A percentile compares a stretch with the other conserved stretches of the same genome.
Evolutionary conservation across 345 rosid genomes (phyloP).

Genomic region (Turritis glabra): DNA sequence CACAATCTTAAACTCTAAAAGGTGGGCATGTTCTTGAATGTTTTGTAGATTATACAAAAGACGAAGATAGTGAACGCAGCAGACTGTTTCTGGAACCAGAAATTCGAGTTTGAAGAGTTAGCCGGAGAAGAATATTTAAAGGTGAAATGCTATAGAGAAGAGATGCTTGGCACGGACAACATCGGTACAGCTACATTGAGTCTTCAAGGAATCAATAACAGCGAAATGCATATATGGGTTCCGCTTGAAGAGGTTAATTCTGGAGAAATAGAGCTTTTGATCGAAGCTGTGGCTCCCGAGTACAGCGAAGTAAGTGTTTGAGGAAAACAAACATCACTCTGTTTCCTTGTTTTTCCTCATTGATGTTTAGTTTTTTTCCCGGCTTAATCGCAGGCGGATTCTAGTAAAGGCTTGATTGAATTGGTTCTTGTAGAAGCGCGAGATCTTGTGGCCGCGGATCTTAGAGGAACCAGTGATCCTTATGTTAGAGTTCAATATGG

Average conservation of each 20-base stretch:
- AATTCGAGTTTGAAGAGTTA: conserved; percentile 85
- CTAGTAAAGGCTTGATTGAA: conserved; percentile 82
- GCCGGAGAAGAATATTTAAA: conserved; percentile 76
- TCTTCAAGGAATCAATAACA: conserved; percentile 79
- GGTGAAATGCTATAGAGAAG: conserved; percentile 74
- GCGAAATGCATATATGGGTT: conserved; percentile 72
- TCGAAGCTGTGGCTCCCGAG: conserved; percentile 62
- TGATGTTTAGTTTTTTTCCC: neutral
- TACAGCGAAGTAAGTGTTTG: conserved; percentile 57
- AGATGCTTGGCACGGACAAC: conserved; percentile 74
- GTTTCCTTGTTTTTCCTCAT: conserved; percentile 19
- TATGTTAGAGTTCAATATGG: conserved; percentile 94
- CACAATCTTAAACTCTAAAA: neutral
- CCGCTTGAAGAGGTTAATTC: conserved; percentile 90
- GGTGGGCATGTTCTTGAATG: neutral
- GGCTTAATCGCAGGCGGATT: conserved; percentile 45
- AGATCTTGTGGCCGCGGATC: conserved; percentile 92
- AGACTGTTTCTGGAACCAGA: conserved; percentile 70
- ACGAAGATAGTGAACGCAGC: conserved; percentile 59
- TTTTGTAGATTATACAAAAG: conserved; percentile 58
- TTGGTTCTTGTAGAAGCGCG: conserved; percentile 82
- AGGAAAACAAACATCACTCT: conserved; percentile 37
- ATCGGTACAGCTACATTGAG: conserved; percentile 85
- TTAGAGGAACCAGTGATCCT: conserved; percentile 98
- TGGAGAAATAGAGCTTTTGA: conserved; percentile 86